These are phyloP conservation scores for Strobilomyces echinocephalus DNA, from an alignment of 768 basidiomycete species.

Conservation along the genomic window DNA sequence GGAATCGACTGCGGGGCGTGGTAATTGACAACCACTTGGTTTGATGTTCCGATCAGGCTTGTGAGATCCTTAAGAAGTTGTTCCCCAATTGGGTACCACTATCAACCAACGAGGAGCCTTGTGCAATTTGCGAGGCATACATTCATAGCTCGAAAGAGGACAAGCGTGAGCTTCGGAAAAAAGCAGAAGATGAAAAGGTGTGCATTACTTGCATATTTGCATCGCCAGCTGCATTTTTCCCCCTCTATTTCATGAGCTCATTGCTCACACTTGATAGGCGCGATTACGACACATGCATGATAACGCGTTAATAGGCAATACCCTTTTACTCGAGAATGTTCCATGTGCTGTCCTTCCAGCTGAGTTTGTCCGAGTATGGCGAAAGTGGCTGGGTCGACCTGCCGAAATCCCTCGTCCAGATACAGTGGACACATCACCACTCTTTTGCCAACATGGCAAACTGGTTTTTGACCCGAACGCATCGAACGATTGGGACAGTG, in stretches of 20 bases:
- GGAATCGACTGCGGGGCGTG: conserved; percentile 10
- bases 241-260: conserved; percentile 18
- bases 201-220: conserved; percentile 3
- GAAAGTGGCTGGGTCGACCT: conserved; percentile 61
- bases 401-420: conserved; percentile 53
- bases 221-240: not conserved
- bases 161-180: conserved; percentile 56
- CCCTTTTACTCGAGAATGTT: conserved; percentile 42
- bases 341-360: conserved; percentile 57
- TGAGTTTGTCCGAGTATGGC: conserved; percentile 64
- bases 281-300: conserved; percentile 61
- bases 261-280: conserved; percentile 39
- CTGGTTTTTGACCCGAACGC: conserved; percentile 65
- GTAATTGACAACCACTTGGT: conserved; percentile 13
- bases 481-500: conserved; percentile 52
- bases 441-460: conserved; percentile 64
- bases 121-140: conserved; percentile 58
- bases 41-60: conserved; percentile 43
- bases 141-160: conserved; percentile 55
- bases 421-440: conserved; percentile 53
- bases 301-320: conserved; percentile 43
- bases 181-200: conserved; percentile 79
- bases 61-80: conserved; percentile 45
- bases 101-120: conserved; percentile 46
- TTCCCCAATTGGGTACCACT: conserved; percentile 66